Evolutionary conservation across 148 eudicot species (phyloP), one percentile per base, ranked within the genome.

Genomic region (Vaccinium myrtillus): DNA sequence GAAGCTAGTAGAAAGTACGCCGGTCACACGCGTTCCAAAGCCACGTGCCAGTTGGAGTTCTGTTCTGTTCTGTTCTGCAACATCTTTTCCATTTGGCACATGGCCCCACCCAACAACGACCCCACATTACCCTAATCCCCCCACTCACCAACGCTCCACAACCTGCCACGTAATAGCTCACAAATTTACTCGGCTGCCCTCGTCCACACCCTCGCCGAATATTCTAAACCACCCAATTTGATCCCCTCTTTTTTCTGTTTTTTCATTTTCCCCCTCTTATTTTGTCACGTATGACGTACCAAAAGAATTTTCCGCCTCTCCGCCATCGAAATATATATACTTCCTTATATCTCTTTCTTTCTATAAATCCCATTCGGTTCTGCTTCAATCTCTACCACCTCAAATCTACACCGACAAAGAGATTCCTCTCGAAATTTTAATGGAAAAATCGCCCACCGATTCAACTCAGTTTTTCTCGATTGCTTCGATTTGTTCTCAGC

Each of bases 401-500:
- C 79, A 32, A 83, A 55, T 83, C 84, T 83, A 83, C 79, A 83
- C 9, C 73, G 19, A 59, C 53, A 73, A 21, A 83, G 67, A 49
- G 19, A 21, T 81, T 18, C 56, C 63, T 82, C 39, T 51, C 61
- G 5, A 25, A 63, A 49, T 8, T 54, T 80, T 80, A 81, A 86
- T 86, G 88, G 88, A 86, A 78, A 70, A 58, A 86, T 86, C 46
- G 73, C 58, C 75, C 7, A 12, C 4, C 77, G 78, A 75, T 56
- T 86, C 85, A 55, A 46, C 49, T 65, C 84, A 32, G n/a, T 55
- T 48, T 75, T 51, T 9, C 84, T 80, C 84, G 9, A 48, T 65
- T 30, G 36, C 49, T 79, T 87, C 78, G 39, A 83, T 77, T 87
- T 82, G 83, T 54, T 84, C 90, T 32, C 86, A 80, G 13, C 50